Conservation (phyloP, 225 moss, liverwort and hornwort species). For the Pseudoscleropodium purum region DNA sequence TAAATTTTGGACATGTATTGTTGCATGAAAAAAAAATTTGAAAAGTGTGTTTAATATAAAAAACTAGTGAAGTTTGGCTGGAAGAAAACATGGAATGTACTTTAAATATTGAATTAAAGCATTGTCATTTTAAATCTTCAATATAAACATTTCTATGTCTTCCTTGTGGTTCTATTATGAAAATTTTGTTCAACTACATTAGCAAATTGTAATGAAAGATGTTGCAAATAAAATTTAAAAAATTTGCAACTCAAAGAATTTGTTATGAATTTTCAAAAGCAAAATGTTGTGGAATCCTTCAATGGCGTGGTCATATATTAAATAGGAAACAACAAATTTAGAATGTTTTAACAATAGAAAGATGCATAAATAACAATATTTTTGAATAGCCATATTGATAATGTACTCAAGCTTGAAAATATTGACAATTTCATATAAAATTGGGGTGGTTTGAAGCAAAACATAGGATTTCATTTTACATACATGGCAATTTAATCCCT, state of each 20-base stretch:
- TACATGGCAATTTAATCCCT: rapidly evolving
- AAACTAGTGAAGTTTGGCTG: not conserved
- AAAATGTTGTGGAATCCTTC: no score
- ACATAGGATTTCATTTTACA: rapidly evolving
- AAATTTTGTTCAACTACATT: not conserved
- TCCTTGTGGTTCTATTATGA: not conserved
- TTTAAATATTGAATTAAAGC: not conserved
- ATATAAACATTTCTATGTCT: not conserved
- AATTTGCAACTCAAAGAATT: not conserved
- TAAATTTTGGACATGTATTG: not conserved
- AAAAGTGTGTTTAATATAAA: no score
- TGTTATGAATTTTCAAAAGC: not conserved
- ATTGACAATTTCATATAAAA: not conserved
- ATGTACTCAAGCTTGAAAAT: no score
- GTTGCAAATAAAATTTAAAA: not conserved
- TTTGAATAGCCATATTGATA: no score
- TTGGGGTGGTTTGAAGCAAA: not conserved
- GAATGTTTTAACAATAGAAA: not conserved
- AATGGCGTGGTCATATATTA: not conserved
- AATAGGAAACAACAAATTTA: not conserved
- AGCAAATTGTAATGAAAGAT: not conserved
- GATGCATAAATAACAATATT: not conserved
- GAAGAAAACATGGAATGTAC: rapidly evolving
- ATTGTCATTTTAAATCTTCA: not conserved
- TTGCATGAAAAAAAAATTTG: no score